phyloP scores from a whole-genome alignment of 352 stramenopile species.

The Globisporangium cystogenes region DNA sequence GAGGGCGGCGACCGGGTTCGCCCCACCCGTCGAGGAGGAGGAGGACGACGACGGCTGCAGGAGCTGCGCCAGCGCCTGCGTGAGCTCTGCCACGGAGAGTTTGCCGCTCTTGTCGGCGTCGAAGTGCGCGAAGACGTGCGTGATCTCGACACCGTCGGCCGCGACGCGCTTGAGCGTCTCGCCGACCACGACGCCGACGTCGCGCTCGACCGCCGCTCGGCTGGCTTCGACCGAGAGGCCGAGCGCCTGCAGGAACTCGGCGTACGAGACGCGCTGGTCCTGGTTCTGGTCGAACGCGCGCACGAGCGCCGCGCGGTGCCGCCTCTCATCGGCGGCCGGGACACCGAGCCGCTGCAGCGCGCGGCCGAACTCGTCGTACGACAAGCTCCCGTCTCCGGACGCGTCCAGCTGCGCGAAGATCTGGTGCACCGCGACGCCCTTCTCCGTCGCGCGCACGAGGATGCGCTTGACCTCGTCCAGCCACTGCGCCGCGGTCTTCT shows the following conservation, averaged over 20 bases:
- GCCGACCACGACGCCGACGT: conserved; percentile 30
- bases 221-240: conserved; percentile 38
- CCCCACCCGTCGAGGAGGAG: no score
- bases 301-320: conserved; percentile 26
- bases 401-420: conserved; percentile 61
- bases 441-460: conserved; percentile 40
- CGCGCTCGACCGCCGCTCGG: conserved; percentile 34
- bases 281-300: conserved; percentile 47
- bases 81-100: conserved; percentile 52
- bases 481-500: conserved; percentile 14
- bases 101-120: conserved; percentile 54
- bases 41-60: conserved; percentile 13
- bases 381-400: conserved; percentile 56
- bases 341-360: conserved; percentile 54
- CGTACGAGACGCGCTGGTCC: conserved; percentile 67
- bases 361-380: conserved; percentile 40
- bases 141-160: conserved; percentile 41
- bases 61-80: conserved; percentile 39
- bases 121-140: conserved; percentile 66
- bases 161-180: conserved; percentile 45
- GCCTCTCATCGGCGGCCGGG: conserved; percentile 10
- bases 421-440: conserved; percentile 51
- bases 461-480: conserved; percentile 51
- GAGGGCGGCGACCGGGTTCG: conserved; percentile 26
- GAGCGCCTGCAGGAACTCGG: conserved; percentile 71